Evolutionary conservation across 345 rosid species (phyloP).

Genomic region (Euphorbia lathyris): DNA sequence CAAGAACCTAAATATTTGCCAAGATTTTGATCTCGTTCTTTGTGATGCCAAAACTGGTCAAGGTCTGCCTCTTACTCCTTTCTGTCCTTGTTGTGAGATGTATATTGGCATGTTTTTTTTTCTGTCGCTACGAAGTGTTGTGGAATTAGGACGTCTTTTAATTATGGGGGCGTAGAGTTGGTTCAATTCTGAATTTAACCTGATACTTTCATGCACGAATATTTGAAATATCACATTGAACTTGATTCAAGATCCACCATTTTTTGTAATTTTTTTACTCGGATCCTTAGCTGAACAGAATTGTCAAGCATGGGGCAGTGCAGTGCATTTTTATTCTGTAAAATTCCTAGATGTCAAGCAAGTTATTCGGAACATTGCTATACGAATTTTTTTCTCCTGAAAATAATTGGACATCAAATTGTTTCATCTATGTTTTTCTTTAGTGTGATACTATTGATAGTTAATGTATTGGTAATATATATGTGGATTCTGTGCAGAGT

Average conservation of each 20-base stretch:
- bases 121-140: neutral
- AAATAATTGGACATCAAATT: neutral
- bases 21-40: conserved; percentile 39
- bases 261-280: neutral
- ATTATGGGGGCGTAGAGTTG: too few species aligned
- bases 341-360: too few species aligned
- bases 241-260: neutral
- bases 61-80: conserved; percentile 23
- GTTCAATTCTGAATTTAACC: neutral
- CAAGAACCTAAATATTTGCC: conserved; percentile 33
- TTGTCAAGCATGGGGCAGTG: neutral
- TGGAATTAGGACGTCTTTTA: too few species aligned
- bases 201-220: neutral
- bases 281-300: neutral
- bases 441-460: neutral
- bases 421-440: too few species aligned
- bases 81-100: neutral
- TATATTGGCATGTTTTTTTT: neutral
- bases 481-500: conserved; percentile 31
- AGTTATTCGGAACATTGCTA: too few species aligned
- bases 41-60: conserved; percentile 33
- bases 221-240: neutral
- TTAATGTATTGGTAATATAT: too few species aligned
- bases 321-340: neutral
- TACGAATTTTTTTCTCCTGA: neutral